Conservation (phyloP, 2,329 filamentous ascomycete species). For the Alternaria ventricosa region DNA sequence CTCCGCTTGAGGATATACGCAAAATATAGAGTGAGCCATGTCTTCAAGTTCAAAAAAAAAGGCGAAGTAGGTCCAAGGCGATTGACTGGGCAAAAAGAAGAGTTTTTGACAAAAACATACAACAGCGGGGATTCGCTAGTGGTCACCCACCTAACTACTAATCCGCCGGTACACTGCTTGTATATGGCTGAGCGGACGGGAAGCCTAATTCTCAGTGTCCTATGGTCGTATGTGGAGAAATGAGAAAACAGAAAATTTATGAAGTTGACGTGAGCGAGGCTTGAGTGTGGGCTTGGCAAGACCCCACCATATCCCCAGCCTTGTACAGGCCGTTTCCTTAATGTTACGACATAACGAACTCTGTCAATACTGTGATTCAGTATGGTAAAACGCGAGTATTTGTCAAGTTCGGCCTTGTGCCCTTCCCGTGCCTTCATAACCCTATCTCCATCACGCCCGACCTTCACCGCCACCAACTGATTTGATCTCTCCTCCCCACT, state of each 20-base stretch:
- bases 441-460: background rate
- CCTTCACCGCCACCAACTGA: background rate
- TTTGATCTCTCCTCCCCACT: background rate
- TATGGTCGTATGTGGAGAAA: background rate
- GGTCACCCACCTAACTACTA: too few species aligned
- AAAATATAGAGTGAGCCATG: too few species aligned
- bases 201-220: too few species aligned
- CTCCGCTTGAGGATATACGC: too few species aligned
- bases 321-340: background rate
- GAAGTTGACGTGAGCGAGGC: background rate
- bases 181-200: too few species aligned
- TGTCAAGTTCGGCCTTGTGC: background rate
- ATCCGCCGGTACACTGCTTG: too few species aligned
- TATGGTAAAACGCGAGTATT: background rate
- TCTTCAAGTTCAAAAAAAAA: too few species aligned
- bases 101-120: too few species aligned
- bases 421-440: background rate
- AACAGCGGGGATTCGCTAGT: too few species aligned
- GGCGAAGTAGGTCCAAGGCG: too few species aligned
- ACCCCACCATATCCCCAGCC: background rate
- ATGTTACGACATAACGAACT: background rate
- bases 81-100: too few species aligned
- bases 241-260: accelerated
- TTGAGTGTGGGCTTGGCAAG: background rate
- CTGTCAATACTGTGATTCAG: background rate